A percentile compares a stretch with the other conserved stretches of the same genome.
Conservation (phyloP, 177 flowering plant species). For the Vitis hybrid region DNA sequence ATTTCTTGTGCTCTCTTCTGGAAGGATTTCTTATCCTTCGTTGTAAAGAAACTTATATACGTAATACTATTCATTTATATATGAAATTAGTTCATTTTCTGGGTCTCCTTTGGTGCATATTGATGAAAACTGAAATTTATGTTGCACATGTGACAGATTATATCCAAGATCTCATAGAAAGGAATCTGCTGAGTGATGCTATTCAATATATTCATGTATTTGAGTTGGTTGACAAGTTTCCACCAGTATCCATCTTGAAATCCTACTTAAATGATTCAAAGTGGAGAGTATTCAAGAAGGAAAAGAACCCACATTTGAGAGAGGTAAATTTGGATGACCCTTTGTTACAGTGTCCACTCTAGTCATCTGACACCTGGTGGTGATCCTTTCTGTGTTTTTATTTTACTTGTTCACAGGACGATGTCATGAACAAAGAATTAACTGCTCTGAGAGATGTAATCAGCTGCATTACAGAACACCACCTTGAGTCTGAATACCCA, state of each 20-base stretch:
- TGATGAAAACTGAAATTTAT: neutral
- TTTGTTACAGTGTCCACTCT: neutral
- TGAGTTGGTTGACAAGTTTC: slow-evolving; percentile 13
- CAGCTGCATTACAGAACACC: slow-evolving; percentile 1
- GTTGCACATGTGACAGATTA: slow-evolving; percentile 11
- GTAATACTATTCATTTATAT: no score
- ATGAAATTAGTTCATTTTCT: no score
- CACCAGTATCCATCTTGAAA: slow-evolving; percentile 16
- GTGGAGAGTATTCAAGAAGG: neutral
- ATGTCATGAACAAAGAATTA: neutral
- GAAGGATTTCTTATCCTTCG: no score
- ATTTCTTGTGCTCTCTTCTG: no score
- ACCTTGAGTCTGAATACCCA: slow-evolving; percentile 7
- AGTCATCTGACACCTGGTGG: no score
- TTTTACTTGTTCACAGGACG: neutral
- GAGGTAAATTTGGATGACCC: slow-evolving; percentile 3
- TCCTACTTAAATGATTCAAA: neutral
- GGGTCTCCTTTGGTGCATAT: neutral
- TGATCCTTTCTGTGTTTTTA: neutral
- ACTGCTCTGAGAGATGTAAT: slow-evolving; percentile 2
- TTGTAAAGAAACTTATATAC: no score
- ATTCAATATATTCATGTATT: slow-evolving; percentile 16
- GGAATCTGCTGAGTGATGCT: slow-evolving; percentile 11
- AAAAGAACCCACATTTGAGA: neutral
- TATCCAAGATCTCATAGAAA: slow-evolving; percentile 12